phyloP scores from a whole-genome alignment of 768 basidiomycete genomes.

The Boletus coccyginus region DNA sequence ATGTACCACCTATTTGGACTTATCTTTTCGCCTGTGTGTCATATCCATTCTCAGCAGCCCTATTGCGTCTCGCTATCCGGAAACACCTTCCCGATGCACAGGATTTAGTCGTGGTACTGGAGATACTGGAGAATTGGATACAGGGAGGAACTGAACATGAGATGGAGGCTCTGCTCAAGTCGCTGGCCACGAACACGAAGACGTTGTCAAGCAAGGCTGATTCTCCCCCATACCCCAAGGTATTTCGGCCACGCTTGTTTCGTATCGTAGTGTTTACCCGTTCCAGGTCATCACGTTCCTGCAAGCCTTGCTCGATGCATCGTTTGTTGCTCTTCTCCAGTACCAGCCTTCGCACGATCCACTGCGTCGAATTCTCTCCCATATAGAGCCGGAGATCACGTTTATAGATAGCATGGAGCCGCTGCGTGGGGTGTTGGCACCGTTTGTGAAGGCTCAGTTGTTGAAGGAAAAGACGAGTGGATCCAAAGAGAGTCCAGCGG shows the following conservation, averaged over 20 bases:
- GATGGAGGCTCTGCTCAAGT: constrained; percentile 21
- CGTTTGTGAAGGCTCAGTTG: constrained; percentile 55
- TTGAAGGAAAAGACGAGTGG: constrained; percentile 42
- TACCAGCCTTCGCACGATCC: constrained; percentile 56
- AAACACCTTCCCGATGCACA: constrained; percentile 38
- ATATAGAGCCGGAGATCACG: constrained; percentile 54
- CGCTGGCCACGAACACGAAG: constrained; percentile 11
- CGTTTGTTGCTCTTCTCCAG: constrained; percentile 65
- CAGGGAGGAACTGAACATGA: constrained; percentile 26
- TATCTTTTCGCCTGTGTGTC: constrained; percentile 39
- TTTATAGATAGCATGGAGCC: constrained; percentile 49
- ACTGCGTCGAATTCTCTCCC: constrained; percentile 47
- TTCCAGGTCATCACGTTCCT: constrained; percentile 58
- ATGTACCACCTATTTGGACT: constrained; percentile 34
- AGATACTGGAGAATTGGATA: constrained; percentile 40
- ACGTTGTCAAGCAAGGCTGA: constrained; percentile 16
- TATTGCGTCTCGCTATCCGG: constrained; percentile 44
- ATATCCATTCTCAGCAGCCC: constrained; percentile 39
- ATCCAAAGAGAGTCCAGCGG: constrained; percentile 33
- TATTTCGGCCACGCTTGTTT: constrained; percentile 36
- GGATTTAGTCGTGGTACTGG: constrained; percentile 38
- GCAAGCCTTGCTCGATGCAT: constrained; percentile 67
- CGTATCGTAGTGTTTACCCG: constrained; percentile 31
- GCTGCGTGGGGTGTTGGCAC: constrained; percentile 60
- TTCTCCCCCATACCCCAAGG: constrained; percentile 33